Conservation (phyloP, 306 rosid genomes). For the Hippophae tibetana region DNA sequence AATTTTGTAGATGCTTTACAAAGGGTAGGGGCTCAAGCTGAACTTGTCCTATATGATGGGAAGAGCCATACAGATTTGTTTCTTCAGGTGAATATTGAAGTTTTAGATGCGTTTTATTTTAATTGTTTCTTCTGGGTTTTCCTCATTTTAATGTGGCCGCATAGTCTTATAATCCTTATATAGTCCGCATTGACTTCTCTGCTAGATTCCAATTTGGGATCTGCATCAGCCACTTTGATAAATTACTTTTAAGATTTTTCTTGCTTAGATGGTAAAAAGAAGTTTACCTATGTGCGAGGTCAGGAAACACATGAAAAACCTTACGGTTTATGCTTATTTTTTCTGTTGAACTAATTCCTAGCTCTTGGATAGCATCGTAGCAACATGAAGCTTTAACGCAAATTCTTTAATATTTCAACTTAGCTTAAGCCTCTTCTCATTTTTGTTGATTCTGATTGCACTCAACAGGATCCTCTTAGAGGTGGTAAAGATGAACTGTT, state of each 20-base stretch:
- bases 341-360: background rate
- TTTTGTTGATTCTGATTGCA: conserved; percentile 10
- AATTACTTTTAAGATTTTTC: too few relatives aligned
- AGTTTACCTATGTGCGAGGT: too few relatives aligned
- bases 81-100: conserved; percentile 56
- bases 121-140: background rate
- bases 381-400: background rate
- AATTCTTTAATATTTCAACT: too few relatives aligned
- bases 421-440: background rate
- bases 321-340: too few relatives aligned
- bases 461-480: conserved; percentile 79
- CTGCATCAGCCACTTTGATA: too few relatives aligned
- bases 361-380: background rate
- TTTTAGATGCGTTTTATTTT: background rate
- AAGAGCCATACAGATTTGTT: conserved; percentile 96
- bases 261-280: too few relatives aligned
- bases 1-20: conserved; percentile 49
- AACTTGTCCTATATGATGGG: conserved; percentile 61
- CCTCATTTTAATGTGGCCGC: too few relatives aligned
- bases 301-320: too few relatives aligned
- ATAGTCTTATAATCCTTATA: too few relatives aligned
- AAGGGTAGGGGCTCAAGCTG: conserved; percentile 55
- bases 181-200: too few relatives aligned
- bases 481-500: conserved; percentile 82
- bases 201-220: too few relatives aligned